phyloP scores from a whole-genome alignment of 495 filamentous ascomycete species.

The Cercophora samala region DNA sequence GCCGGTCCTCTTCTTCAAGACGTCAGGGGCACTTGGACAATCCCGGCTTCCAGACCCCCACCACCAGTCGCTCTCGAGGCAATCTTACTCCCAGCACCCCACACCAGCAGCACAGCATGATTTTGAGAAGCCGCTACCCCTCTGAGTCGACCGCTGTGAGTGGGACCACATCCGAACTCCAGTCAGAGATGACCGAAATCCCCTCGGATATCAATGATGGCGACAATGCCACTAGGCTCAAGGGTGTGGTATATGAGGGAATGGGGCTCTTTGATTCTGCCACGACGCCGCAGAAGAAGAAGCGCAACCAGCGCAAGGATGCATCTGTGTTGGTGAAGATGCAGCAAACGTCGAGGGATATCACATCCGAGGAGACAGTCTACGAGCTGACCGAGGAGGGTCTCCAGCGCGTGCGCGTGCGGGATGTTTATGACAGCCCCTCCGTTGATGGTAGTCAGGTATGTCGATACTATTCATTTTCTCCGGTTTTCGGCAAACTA shows the following conservation, averaged over 20 bases:
- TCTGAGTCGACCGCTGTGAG: constrained; percentile 29
- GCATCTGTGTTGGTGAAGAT: constrained; percentile 65
- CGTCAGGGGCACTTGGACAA: constrained; percentile 25
- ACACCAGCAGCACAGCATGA: constrained; percentile 15
- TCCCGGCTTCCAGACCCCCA: constrained; percentile 22
- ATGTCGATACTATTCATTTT: constrained; percentile 20
- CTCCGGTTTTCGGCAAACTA: neutral
- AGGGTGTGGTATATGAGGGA: constrained; percentile 75
- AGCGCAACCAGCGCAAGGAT: constrained; percentile 85
- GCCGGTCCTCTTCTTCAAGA: constrained; percentile 18
- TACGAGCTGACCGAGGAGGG: constrained; percentile 47
- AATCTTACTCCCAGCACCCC: constrained; percentile 25
- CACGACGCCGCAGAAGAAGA: constrained; percentile 68
- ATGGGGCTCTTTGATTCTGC: constrained; percentile 90
- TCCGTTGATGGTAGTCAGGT: constrained; percentile 49
- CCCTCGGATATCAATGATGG: constrained; percentile 35
- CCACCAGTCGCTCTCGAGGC: constrained; percentile 21
- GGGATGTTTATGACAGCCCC: constrained; percentile 50
- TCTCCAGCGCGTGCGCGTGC: constrained; percentile 51
- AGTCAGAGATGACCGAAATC: constrained; percentile 28
- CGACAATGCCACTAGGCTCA: constrained; percentile 53
- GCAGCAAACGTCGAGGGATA: constrained; percentile 60
- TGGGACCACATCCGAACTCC: constrained; percentile 29
- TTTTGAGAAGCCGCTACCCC: constrained; percentile 15
- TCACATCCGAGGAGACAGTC: constrained; percentile 70